These are phyloP conservation scores for Nakazawaea pomicola DNA, from an alignment of 805 yeast species.

Conservation along the genomic window DNA sequence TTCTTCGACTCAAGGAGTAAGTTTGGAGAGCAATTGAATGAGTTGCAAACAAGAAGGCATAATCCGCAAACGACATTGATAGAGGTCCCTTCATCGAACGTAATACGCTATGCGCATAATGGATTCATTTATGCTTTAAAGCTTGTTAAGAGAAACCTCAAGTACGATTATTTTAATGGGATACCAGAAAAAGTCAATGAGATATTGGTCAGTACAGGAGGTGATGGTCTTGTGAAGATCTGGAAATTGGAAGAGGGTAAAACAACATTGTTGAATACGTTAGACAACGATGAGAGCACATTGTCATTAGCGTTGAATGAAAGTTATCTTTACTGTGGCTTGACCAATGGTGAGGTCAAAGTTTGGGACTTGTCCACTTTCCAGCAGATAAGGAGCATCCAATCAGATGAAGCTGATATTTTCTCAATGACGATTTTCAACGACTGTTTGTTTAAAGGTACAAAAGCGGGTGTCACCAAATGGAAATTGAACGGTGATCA, in stretches of 20 bases:
- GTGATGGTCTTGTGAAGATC: slow-evolving; percentile 81
- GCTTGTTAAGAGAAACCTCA: slow-evolving; percentile 20
- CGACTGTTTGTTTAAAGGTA: slow-evolving; percentile 60
- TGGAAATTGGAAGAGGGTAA: slow-evolving; percentile 50
- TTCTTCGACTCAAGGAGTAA: slow-evolving; percentile 92
- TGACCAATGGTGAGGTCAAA: slow-evolving; percentile 67
- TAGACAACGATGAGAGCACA: slow-evolving; percentile 67
- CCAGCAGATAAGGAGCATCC: slow-evolving; percentile 52
- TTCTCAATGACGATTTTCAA: slow-evolving; percentile 53
- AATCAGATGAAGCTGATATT: slow-evolving; percentile 43
- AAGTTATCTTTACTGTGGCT: slow-evolving; percentile 78
- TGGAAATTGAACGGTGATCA: slow-evolving; percentile 45
- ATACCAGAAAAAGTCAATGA: slow-evolving; percentile 27
- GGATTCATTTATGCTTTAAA: slow-evolving; percentile 81
- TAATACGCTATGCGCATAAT: slow-evolving; percentile 80
- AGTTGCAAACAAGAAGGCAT: background rate
- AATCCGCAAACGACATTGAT: slow-evolving; percentile 33
- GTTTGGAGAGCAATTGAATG: slow-evolving; percentile 45
- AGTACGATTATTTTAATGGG: slow-evolving; percentile 15
- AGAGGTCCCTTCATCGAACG: slow-evolving; percentile 65
- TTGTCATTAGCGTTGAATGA: slow-evolving; percentile 61
- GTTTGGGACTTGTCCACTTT: slow-evolving; percentile 84
- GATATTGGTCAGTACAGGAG: slow-evolving; percentile 68
- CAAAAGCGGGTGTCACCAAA: slow-evolving; percentile 44
- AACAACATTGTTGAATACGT: slow-evolving; percentile 26